Base-by-base conservation (phyloP, 768 basidiomycete genomes). In the Chalciporus chontae region DNA sequence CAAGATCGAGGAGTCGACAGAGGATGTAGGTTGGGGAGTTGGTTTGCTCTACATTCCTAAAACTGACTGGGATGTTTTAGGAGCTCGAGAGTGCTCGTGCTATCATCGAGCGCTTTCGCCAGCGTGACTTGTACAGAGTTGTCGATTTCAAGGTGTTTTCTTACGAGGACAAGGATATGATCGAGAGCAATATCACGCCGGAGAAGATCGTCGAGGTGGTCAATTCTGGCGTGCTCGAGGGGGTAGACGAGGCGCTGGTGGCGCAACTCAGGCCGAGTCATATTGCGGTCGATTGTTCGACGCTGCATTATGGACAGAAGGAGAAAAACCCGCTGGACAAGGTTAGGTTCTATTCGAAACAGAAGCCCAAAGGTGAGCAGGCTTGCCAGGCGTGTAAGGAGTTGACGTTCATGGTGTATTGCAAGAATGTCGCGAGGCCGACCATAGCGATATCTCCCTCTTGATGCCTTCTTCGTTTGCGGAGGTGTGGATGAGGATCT, bases 221-320 rank as follows among this genome's bases (percentile, higher is more conserved):
- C 0, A 66, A 65, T 14, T 58, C 59, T 7, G 63, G 59, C 5
- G 59, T 42, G 11, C 51, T 67, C 40, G 37, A 50, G 0, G 62
- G 66, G 3, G 56, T 67, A 0, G 58, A 68, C 9, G 53, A 63
- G 11, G 64, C 55, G 6, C 58, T 65, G 10, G 67, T 73, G 31
- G 56, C 59, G 4, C 65, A 67, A 8, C 69, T 86, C 10, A 61
- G 53, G 14, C 65, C 69, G 0, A 63, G 73, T 5, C 77, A 88
- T 46, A 72, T 92, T 26, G 78, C 85, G 36, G 85, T 92, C 18
- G 78, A 83, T 43, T 70, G 82, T 13, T 66, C 80, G 2, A 57
- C 63, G n/a, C 74, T 91, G 75, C 90, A 92, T 61, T 85, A 87
- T 57, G 90, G 90, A 3, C 87, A 85, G 81, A 72, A 77, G 54